Percentiles rank a stretch among this genome's conserved stretches.
These are phyloP conservation scores for Crotalaria pallida DNA, from an alignment of 306 rosid genomes.

Conservation along the genomic window DNA sequence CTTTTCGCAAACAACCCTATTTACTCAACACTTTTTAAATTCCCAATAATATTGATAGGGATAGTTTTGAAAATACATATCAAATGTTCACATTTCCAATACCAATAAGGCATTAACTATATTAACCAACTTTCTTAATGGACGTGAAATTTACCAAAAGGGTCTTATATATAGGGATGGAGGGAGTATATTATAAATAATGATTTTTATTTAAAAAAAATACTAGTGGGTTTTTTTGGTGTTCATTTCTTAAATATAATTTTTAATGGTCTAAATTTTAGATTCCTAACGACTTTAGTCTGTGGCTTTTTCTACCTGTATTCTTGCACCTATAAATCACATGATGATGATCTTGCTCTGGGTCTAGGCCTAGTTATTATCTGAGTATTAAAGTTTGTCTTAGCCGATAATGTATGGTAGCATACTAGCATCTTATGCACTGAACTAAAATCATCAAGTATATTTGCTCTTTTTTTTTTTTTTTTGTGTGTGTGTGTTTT, in stretches of 20 bases:
- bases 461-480: not conserved
- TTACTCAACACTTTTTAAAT: no score
- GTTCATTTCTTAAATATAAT: not conserved
- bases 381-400: not conserved
- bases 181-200: not conserved
- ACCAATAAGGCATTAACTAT: no score
- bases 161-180: no score
- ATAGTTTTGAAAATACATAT: no score
- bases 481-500: slow-evolving; percentile 1
- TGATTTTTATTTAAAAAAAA: no score
- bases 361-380: not conserved
- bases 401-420: not conserved
- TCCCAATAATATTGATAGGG: no score
- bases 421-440: not conserved
- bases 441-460: not conserved
- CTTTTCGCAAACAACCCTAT: no score
- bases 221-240: not conserved
- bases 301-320: not conserved
- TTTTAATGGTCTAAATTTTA: not conserved
- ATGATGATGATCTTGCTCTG: not conserved
- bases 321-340: not conserved
- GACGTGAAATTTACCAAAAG: no score
- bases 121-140: no score
- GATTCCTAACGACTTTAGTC: not conserved
- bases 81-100: no score